phyloP scores from a whole-genome alignment of 1,284 basidiomycete species.

The Moniliophthora roreri region DNA sequence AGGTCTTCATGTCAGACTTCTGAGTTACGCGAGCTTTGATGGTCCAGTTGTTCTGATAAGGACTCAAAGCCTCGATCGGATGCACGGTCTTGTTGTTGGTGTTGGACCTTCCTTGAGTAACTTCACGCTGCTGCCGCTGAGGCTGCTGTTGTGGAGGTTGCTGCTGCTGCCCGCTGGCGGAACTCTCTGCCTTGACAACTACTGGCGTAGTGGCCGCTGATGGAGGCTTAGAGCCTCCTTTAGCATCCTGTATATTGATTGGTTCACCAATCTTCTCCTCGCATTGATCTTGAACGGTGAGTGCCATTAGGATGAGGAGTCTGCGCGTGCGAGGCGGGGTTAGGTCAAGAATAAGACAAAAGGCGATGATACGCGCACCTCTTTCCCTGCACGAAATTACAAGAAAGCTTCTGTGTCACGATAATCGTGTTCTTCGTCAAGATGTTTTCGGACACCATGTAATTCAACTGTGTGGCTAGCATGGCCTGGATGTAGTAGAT shows the following conservation, averaged over 20 bases:
- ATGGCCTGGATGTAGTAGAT: constrained; percentile 86
- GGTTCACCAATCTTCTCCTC: constrained; percentile 18
- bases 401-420: constrained; percentile 76
- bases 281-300: constrained; percentile 52
- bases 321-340: constrained; percentile 37
- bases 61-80: constrained; percentile 94
- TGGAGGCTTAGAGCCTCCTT: background rate
- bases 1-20: constrained; percentile 89
- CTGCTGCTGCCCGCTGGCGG: constrained; percentile 1
- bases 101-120: constrained; percentile 22
- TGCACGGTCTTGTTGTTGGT: constrained; percentile 39
- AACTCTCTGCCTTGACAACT: constrained; percentile 3
- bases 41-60: constrained; percentile 98
- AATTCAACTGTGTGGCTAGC: constrained; percentile 92
- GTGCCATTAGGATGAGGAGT: constrained; percentile 81
- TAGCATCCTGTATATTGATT: background rate
- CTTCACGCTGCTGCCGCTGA: constrained; percentile 16
- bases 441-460: constrained; percentile 67
- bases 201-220: constrained; percentile 18
- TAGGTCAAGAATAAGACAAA: background rate
- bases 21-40: constrained; percentile 94
- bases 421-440: constrained; percentile 77
- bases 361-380: constrained; percentile 49
- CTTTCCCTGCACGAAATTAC: constrained; percentile 84
- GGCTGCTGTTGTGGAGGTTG: constrained; percentile 20